A percentile compares a stretch with the other conserved stretches of the same genome.
Conservation (phyloP, 257 asterid species). For the Nicotiana benthamiana region DNA sequence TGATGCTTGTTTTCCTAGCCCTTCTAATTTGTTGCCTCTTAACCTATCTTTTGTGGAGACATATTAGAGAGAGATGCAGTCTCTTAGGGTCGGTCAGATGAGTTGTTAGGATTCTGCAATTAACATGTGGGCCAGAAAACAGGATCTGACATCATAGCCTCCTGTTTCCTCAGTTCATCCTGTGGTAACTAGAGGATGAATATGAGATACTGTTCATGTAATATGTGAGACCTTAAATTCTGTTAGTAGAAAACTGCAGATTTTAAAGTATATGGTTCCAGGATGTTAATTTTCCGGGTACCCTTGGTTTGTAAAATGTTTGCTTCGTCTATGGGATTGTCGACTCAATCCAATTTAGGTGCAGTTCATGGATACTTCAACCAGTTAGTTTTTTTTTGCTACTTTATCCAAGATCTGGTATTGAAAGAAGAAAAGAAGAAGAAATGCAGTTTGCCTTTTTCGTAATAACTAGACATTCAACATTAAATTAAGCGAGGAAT, state of each 20-base stretch:
- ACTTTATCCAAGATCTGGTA: not conserved
- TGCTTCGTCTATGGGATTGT: not conserved
- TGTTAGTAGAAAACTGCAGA: not conserved
- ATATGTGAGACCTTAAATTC: not conserved
- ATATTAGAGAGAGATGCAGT: not conserved
- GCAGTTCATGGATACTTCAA: not conserved
- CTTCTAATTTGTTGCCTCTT: not conserved
- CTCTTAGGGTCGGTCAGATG: not conserved
- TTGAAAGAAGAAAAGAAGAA: not conserved
- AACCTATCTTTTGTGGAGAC: not conserved
- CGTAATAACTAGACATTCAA: not conserved
- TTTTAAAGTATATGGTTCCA: not conserved
- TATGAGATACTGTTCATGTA: not conserved
- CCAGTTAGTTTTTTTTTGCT: not conserved
- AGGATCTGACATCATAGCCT: not conserved
- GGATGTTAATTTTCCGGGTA: not conserved
- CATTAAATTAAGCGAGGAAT: not conserved
- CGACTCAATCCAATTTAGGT: not conserved
- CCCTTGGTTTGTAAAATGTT: not conserved
- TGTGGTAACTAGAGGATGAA: not conserved
- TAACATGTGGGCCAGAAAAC: not conserved
- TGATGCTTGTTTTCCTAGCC: not conserved
- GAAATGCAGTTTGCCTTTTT: not conserved
- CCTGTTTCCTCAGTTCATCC: not conserved
- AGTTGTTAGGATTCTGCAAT: not conserved